Evolutionary conservation across 495 filamentous ascomycete genomes (phyloP).

Genomic region (Cudoniella acicularis): DNA sequence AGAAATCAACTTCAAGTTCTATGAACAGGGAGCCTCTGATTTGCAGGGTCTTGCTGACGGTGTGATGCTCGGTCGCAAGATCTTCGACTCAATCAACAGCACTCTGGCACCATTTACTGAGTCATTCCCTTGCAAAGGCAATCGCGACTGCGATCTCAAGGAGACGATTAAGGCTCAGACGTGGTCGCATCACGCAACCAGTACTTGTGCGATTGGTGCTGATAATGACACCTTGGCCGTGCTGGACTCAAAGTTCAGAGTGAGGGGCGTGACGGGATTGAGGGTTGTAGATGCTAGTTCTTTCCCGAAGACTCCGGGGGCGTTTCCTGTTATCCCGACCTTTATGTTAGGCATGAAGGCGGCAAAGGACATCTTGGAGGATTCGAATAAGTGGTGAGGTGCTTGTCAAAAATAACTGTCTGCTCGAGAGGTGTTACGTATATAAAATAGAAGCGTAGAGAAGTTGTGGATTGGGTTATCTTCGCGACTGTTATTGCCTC

Average conservation of each 20-base stretch:
- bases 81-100: conserved; percentile 22
- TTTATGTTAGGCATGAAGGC: conserved; percentile 60
- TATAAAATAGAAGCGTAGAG: no score
- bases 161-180: not conserved
- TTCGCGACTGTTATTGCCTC: no score
- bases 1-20: conserved; percentile 5
- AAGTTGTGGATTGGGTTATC: no score
- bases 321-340: conserved; percentile 47
- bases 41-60: conserved; percentile 46
- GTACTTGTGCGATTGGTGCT: conserved; percentile 51
- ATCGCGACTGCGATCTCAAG: not conserved
- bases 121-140: not conserved
- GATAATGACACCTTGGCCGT: conserved; percentile 37
- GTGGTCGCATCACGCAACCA: conserved; percentile 38
- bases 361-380: conserved; percentile 40
- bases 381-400: not conserved
- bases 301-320: conserved; percentile 41
- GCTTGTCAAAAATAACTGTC: no score
- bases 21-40: not conserved
- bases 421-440: no score
- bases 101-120: not conserved
- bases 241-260: not conserved
- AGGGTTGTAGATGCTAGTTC: conserved; percentile 59
- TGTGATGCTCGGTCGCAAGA: conserved; percentile 39
- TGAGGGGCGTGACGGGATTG: conserved; percentile 45